Evolutionary conservation across 805 yeast genomes (phyloP), one percentile per base, ranked within the genome.

Genomic region (Priceomyces castillae): DNA sequence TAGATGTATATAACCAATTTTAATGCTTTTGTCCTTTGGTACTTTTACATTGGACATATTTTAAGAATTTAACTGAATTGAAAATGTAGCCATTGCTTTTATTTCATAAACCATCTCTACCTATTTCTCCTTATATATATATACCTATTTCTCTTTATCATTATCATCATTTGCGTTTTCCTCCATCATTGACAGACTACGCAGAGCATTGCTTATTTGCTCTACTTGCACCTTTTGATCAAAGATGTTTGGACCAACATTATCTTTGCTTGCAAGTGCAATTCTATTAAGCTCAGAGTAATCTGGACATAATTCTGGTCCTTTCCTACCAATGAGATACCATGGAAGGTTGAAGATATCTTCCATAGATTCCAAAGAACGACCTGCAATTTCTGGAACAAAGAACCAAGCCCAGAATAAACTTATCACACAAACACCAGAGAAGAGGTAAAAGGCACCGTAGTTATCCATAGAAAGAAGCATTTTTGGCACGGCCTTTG

Each of bases 261-360:
- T 37, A 9, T 37, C 31, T 16, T 26, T 25, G 15, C 40, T 25
- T 5, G 28, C 36, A 19, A 7, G 40, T 12, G 26, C 40, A 36
- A 64, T 56, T 48, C 53, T 63, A 54, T 56, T 62, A 36, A 73
- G 56, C 46, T 69, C 74, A 22, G 78, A 70, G 53, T 63, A 65
- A 52, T 78, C 81, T 26, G 82, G 81, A 46, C 78, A 74, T 48
- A 78, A 64, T 48, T 65, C 60, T 25, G 74, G 69, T 54, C 82
- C 82, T 44, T 61, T 70, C 61, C 83, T 68, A 37, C 84, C 84
- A 49, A 79, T 66, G 41, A 76, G 50, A 56, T 77, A 76, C 83
- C 83, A 79, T 41, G 82, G 83, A 51, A 76, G 65, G 53, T 58
- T 64, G 64, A 77, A 77, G 35, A 76, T 55, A 41, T 71, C 77